A percentile compares a stretch with the other conserved stretches of the same genome.
phyloP scores from a whole-genome alignment of 2,329 filamentous ascomycete species.

The Aspergillus novoparasiticus region DNA sequence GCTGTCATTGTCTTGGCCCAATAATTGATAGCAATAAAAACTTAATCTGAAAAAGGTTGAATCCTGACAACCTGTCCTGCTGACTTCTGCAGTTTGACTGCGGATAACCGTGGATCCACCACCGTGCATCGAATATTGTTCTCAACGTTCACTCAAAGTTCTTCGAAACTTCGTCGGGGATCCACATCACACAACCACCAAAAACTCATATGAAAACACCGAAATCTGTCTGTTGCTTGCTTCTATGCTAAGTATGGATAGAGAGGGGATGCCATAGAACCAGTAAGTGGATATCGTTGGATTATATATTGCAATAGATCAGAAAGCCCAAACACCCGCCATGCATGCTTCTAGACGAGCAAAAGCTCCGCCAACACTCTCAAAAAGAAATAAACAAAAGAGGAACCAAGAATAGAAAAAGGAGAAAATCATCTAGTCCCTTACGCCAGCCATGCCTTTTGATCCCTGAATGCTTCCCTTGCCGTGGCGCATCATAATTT shows the following conservation, averaged over 20 bases:
- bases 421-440: background rate
- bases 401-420: background rate
- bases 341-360: conserved; percentile 3
- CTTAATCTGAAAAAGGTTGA: background rate
- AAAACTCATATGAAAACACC: background rate
- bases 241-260: background rate
- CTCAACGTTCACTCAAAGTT: background rate
- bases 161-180: background rate
- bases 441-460: conserved; percentile 11
- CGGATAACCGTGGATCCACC: background rate
- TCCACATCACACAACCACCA: background rate
- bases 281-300: conserved; percentile 4
- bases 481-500: background rate
- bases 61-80: background rate
- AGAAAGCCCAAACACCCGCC: conserved; percentile 1
- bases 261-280: background rate
- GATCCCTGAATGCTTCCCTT: conserved; percentile 2
- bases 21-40: background rate
- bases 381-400: background rate
- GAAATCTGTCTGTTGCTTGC: background rate
- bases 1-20: background rate
- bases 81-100: background rate
- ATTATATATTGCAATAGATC: background rate
- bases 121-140: background rate
- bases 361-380: background rate